A percentile compares a stretch with the other conserved stretches of the same genome.
These are phyloP conservation scores for Pilaira anomala DNA, from an alignment of 192 early-diverging fungal species.

Conservation along the genomic window DNA sequence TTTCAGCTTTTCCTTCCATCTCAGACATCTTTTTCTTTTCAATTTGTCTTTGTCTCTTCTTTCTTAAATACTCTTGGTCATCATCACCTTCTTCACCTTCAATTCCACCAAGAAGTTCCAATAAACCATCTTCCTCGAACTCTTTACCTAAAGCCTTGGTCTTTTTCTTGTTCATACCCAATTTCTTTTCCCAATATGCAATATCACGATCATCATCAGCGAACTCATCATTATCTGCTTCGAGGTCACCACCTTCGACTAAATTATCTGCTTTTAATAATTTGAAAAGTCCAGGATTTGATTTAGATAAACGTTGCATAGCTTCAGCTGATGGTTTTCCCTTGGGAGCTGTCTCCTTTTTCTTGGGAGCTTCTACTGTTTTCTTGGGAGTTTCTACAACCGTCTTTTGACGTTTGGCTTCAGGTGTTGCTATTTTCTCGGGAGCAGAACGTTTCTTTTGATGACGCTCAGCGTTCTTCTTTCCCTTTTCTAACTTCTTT, in stretches of 20 bases:
- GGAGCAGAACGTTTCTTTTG: conserved; percentile 29
- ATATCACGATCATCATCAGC: conserved; percentile 51
- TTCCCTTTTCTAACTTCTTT: conserved; percentile 42
- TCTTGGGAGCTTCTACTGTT: not conserved
- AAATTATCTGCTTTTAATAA: conserved; percentile 44
- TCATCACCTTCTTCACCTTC: conserved; percentile 25
- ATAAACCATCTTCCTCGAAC: conserved; percentile 49
- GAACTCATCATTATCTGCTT: conserved; percentile 18
- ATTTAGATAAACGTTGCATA: conserved; percentile 40
- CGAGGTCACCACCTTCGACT: conserved; percentile 22
- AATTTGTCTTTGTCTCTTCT: conserved; percentile 18
- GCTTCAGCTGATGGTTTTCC: conserved; percentile 29
- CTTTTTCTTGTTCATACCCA: conserved; percentile 45
- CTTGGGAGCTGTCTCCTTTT: not conserved
- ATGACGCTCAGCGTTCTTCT: conserved; percentile 12
- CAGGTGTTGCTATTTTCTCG: too few relatives aligned
- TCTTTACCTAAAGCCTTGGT: conserved; percentile 44
- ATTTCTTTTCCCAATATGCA: conserved; percentile 51
- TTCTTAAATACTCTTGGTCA: conserved; percentile 32
- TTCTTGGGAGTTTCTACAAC: not conserved
- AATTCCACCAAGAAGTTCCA: conserved; percentile 45
- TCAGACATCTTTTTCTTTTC: conserved; percentile 27
- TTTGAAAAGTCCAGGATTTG: conserved; percentile 47
- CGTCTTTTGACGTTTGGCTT: conserved; percentile 16
- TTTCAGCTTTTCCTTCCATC: conserved; percentile 39